phyloP scores from a whole-genome alignment of 208 protist genomes.

The Acanthamoeba culbertsoni region DNA sequence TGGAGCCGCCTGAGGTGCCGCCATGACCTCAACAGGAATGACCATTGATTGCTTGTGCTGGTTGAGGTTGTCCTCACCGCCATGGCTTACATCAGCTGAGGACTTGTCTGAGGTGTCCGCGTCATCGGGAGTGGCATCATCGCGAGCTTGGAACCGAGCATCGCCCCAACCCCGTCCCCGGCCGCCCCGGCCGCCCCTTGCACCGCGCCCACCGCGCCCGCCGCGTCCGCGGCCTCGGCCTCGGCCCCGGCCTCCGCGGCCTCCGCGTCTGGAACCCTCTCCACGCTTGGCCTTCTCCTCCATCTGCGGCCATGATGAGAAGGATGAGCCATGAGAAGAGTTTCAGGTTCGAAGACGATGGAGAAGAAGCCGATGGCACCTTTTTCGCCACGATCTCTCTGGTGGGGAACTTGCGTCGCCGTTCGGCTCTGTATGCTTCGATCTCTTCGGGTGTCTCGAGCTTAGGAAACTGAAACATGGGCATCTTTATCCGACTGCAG shows the following conservation, averaged over 20 bases:
- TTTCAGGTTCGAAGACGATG: no score
- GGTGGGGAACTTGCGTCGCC: slow-evolving; percentile 28
- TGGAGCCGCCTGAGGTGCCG: neutral
- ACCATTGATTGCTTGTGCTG: no score
- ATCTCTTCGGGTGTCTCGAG: slow-evolving; percentile 40
- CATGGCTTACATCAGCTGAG: no score
- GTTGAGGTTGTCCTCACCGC: no score
- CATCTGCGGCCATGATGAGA: neutral
- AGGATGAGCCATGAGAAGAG: neutral
- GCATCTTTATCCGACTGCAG: neutral
- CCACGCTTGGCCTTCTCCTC: neutral
- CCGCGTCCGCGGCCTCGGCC: neutral
- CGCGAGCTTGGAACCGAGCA: neutral
- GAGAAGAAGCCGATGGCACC: neutral
- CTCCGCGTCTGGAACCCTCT: neutral
- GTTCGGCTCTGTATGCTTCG: neutral
- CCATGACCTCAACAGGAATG: neutral
- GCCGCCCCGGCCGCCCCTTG: neutral
- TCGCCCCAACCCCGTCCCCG: neutral
- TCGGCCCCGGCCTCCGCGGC: neutral
- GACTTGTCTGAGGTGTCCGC: neutral
- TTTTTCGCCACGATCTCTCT: slow-evolving; percentile 1
- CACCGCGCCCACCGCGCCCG: neutral
- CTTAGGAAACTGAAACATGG: neutral
- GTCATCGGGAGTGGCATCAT: neutral